Conservation (phyloP, 2,329 filamentous ascomycete species). For the Microdochium nivale region DNA sequence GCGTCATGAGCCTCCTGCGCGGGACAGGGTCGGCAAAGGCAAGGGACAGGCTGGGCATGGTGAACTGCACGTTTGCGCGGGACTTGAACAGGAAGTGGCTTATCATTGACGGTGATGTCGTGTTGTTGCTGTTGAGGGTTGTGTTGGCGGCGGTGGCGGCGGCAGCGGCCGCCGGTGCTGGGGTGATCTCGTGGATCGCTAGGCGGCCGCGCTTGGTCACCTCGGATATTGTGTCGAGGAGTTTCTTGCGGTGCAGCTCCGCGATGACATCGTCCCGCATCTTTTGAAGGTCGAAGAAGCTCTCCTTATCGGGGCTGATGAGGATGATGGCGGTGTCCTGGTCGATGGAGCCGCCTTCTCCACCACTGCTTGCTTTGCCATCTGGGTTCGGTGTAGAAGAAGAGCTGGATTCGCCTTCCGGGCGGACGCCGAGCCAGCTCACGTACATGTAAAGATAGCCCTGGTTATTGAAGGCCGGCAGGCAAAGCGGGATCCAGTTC, state of each 20-base stretch:
- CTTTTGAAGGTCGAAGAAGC: conserved; percentile 80
- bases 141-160: not conserved
- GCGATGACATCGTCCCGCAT: conserved; percentile 55
- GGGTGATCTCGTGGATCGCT: conserved; percentile 56
- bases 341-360: conserved; percentile 35
- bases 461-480: conserved; percentile 93
- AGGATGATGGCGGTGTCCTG: conserved; percentile 86
- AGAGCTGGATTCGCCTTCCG: conserved; percentile 43
- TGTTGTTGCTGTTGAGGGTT: not conserved
- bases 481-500: conserved; percentile 93
- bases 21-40: conserved; percentile 52
- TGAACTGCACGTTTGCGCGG: conserved; percentile 88
- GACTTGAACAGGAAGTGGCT: conserved; percentile 96
- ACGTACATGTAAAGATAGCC: conserved; percentile 99
- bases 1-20: conserved; percentile 65
- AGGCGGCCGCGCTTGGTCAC: conserved; percentile 67
- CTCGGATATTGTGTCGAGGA: conserved; percentile 63
- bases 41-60: conserved; percentile 74
- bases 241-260: conserved; percentile 68
- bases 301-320: conserved; percentile 87
- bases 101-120: conserved; percentile 64
- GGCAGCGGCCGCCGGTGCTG: not conserved
- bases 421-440: conserved; percentile 70
- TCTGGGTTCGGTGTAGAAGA: conserved; percentile 24
- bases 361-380: not conserved